A percentile compares a stretch with the other conserved stretches of the same genome.
Evolutionary conservation across 805 yeast genomes (phyloP).

Genomic region (Saturnispora gosingensis): DNA sequence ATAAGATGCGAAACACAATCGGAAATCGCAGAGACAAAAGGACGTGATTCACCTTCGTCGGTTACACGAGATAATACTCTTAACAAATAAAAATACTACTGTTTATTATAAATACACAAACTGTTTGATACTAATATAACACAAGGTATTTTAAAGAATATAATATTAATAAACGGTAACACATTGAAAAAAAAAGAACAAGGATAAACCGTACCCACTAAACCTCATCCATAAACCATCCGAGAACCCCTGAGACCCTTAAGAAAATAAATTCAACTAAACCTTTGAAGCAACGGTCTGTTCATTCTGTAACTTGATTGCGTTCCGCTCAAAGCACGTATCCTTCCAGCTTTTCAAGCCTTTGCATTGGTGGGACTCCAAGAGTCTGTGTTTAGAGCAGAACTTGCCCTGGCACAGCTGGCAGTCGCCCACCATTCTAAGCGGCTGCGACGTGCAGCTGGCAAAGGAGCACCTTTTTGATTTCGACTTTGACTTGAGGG

Average conservation of each 20-base stretch:
- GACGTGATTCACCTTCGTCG: too few species aligned
- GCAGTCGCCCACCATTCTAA: conserved; percentile 72
- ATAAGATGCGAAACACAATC: neutral
- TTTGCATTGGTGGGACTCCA: conserved; percentile 76
- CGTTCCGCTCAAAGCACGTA: conserved; percentile 73
- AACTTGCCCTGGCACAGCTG: conserved; percentile 74
- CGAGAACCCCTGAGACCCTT: neutral
- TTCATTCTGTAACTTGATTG: conserved; percentile 71
- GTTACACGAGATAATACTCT: too few species aligned
- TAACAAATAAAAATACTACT: too few species aligned
- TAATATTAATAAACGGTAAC: neutral
- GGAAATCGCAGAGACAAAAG: neutral
- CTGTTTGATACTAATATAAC: neutral
- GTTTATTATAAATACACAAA: too few species aligned
- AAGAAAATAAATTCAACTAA: conserved; percentile 34
- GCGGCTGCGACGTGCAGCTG: conserved; percentile 55
- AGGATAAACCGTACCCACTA: neutral
- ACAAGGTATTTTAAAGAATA: neutral
- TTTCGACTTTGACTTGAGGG: conserved; percentile 29
- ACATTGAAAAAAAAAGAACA: neutral
- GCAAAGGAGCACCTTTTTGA: conserved; percentile 43
- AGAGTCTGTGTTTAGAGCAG: conserved; percentile 77
- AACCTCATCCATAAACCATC: neutral
- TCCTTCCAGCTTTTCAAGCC: conserved; percentile 78
- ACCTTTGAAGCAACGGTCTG: conserved; percentile 75